These are phyloP conservation scores for Kuraishia cidri DNA, from an alignment of 805 yeast species.

Conservation along the genomic window DNA sequence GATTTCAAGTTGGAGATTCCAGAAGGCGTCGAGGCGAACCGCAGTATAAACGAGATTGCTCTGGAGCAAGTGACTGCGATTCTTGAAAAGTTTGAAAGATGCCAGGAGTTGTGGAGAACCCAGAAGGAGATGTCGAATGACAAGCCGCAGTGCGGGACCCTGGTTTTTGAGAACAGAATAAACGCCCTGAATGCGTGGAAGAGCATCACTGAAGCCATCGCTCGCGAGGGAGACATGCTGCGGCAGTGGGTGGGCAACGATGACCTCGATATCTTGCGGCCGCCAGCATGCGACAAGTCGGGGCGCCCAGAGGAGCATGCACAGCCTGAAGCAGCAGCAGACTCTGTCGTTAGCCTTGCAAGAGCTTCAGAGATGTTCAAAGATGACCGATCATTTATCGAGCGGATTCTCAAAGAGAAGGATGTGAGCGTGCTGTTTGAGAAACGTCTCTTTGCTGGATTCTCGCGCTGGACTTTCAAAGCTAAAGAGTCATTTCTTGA, in stretches of 20 bases:
- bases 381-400: conserved; percentile 71
- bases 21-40: conserved; percentile 6
- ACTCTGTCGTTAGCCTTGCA: not conserved
- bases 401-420: conserved; percentile 71
- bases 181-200: conserved; percentile 84
- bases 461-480: conserved; percentile 77
- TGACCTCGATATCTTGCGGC: conserved; percentile 53
- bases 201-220: conserved; percentile 62
- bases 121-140: conserved; percentile 70
- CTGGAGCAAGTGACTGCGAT: conserved; percentile 43
- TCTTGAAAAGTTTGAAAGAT: conserved; percentile 52
- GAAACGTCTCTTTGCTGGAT: conserved; percentile 54
- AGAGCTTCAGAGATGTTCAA: conserved; percentile 28
- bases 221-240: conserved; percentile 50
- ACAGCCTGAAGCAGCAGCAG: not conserved
- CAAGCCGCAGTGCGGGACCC: conserved; percentile 60
- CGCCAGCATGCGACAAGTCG: conserved; percentile 9
- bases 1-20: conserved; percentile 40
- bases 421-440: conserved; percentile 66
- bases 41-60: conserved; percentile 16
- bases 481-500: conserved; percentile 65
- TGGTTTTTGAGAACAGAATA: conserved; percentile 53
- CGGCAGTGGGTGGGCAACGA: conserved; percentile 80
- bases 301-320: not conserved
- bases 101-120: conserved; percentile 75